Evolutionary conservation across 495 filamentous ascomycete species (phyloP).

Genomic region (Lichenothelia convexa): DNA sequence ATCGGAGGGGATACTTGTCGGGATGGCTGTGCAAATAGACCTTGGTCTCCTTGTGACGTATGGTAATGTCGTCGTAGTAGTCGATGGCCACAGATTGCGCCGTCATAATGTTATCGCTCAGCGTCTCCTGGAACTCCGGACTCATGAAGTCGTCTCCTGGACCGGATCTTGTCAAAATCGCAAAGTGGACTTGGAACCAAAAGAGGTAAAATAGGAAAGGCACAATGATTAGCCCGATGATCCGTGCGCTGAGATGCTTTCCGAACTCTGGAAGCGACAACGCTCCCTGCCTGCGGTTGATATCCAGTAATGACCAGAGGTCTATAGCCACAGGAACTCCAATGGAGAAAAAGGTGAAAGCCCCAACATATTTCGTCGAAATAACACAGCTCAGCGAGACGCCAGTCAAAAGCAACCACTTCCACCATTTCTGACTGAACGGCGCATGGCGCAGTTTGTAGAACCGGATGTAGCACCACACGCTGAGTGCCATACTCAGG

Average conservation of each 20-base stretch:
- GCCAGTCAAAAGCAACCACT: conserved; percentile 91
- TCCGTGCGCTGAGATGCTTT: conserved; percentile 78
- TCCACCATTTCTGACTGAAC: conserved; percentile 96
- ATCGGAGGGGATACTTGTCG: conserved; percentile 77
- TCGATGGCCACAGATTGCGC: conserved; percentile 67
- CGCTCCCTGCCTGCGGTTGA: conserved; percentile 61
- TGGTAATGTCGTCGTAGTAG: conserved; percentile 74
- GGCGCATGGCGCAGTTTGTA: conserved; percentile 86
- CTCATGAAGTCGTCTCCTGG: conserved; percentile 98
- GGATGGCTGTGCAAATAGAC: conserved; percentile 86
- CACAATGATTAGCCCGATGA: conserved; percentile 64
- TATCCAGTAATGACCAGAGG: conserved; percentile 82
- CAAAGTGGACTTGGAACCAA: conserved; percentile 99
- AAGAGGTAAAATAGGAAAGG: conserved; percentile 97
- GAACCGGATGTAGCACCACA: conserved; percentile 89
- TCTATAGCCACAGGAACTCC: conserved; percentile 86
- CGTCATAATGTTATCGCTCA: conserved; percentile 85
- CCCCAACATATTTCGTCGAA: conserved; percentile 92
- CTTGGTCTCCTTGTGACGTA: conserved; percentile 94
- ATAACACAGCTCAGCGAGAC: conserved; percentile 93
- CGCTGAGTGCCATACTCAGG: conserved; percentile 82
- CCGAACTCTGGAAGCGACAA: conserved; percentile 60
- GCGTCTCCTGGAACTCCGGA: conserved; percentile 90
- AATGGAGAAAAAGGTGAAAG: conserved; percentile 94
- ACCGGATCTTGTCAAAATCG: conserved; percentile 70